Evolutionary conservation across 75 land plant genomes (phyloP).

Genomic region (Azolla pinnata): DNA sequence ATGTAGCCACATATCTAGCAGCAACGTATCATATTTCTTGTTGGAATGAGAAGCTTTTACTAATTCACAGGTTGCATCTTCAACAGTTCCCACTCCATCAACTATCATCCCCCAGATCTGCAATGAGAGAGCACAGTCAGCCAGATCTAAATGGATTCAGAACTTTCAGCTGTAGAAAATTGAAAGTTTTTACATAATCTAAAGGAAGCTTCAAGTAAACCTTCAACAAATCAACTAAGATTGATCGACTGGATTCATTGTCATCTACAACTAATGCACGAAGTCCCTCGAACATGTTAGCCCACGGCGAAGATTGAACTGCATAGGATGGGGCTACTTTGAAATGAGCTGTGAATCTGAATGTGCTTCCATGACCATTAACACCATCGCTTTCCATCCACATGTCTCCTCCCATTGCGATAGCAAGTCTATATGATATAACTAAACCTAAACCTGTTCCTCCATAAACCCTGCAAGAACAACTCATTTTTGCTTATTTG

Average conservation of each 20-base stretch:
- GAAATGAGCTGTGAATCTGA: conserved; percentile 24
- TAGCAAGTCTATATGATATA: conserved; percentile 29
- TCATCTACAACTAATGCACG: conserved; percentile 26
- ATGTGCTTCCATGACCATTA: conserved; percentile 22
- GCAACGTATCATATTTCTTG: conserved; percentile 14
- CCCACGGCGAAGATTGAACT: conserved; percentile 6
- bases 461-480: conserved; percentile 36
- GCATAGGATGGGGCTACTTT: conserved; percentile 16
- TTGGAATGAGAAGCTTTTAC: conserved; percentile 14
- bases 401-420: conserved; percentile 35
- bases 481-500: too few relatives aligned
- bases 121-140: neutral
- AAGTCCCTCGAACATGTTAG: conserved; percentile 16
- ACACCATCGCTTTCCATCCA: conserved; percentile 36
- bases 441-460: conserved; percentile 33
- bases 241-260: conserved; percentile 12
- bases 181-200: neutral
- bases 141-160: too few relatives aligned
- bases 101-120: conserved; percentile 26
- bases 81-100: conserved; percentile 21
- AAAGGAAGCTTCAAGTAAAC: conserved; percentile 5
- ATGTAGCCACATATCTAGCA: conserved; percentile 29
- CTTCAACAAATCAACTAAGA: conserved; percentile 19
- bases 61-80: conserved; percentile 14
- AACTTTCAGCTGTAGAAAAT: neutral